A percentile compares a stretch with the other conserved stretches of the same genome.
Evolutionary conservation across 2,329 filamentous ascomycete species (phyloP).

Genomic region (Cercospora sp.): DNA sequence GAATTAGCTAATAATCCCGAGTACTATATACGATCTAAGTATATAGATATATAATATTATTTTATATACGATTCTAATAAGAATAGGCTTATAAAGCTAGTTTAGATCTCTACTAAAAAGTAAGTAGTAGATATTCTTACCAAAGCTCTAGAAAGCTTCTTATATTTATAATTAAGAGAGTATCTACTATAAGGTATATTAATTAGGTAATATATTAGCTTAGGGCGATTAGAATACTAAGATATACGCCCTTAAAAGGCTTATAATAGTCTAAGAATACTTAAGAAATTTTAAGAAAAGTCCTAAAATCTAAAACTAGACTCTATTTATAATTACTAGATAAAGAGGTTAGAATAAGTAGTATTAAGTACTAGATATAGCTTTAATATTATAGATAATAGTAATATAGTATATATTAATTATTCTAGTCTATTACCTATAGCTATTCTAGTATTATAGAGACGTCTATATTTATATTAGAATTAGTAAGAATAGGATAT

Average conservation of each 20-base stretch:
- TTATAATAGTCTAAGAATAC: neutral
- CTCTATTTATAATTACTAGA: neutral
- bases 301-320: neutral
- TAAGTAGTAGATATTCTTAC: slow-evolving; percentile 10
- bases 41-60: slow-evolving; percentile 19
- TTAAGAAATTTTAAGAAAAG: neutral
- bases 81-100: neutral
- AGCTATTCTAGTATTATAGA: neutral
- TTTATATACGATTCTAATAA: neutral
- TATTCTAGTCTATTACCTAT: neutral
- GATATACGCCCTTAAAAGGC: neutral
- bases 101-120: neutral
- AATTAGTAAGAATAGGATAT: neutral
- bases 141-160: slow-evolving; percentile 3
- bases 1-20: slow-evolving; percentile 12
- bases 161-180: slow-evolving; percentile 1
- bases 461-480: neutral
- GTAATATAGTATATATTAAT: neutral
- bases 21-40: slow-evolving; percentile 11
- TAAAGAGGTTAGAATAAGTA: neutral
- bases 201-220: neutral
- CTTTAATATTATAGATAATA: neutral
- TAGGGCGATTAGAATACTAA: neutral
- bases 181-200: neutral
- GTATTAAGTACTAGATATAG: neutral